Base-by-base conservation (phyloP, 225 moss, liverwort and hornwort genomes). In the Straminergon stramineum region DNA sequence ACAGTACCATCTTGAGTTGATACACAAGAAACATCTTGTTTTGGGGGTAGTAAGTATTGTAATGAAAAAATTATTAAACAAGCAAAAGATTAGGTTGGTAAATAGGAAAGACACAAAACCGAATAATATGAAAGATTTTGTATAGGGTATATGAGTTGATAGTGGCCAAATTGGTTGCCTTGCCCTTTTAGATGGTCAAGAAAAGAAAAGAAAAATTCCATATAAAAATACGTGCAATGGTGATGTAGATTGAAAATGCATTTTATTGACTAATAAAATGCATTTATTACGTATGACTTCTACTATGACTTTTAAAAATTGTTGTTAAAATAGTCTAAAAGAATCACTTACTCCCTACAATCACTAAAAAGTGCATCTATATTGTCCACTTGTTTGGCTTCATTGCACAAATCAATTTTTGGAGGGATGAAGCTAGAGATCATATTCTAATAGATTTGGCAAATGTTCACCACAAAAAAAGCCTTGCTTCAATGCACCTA, bases 21-120 rank as follows among this genome's bases (percentile, higher is more conserved):
- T 41, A 22, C 21, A 61, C 31, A 62, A 81, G 43, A 62, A 32
- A 32, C 15, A 45, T 45, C 5, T 31, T 82, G 8, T 61, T 27
- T 60, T 19, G 5, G 0, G 1, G 34, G 28, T 12, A 28, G 28
- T 2, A 7, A 19, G 4, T n/a, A 26, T 6, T 56, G 7, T 17
- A 39, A 57, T n/a, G 26, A 79, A 32, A 3, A 80, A 26, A 39
- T 35, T 22, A 3, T 53, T 5, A 15, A 22, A 34, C 13, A 34
- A 45, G 16, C 1, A 0, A 45, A 43, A 73, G 43, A 52, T 13
- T 1, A 21, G 3, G 8, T 30, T 75, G 31, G 51, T 11, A 75
- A 30, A 45, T 35, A 35, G 10, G 35, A 70, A n/a, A 13, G n/a
- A 66, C 2, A 34, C 53, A 34, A 77, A 77, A 34, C 0, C 0